A percentile compares a stretch with the other conserved stretches of the same genome.
Evolutionary conservation across 2,329 filamentous ascomycete species (phyloP).

Genomic region (Diplodia intermedia): DNA sequence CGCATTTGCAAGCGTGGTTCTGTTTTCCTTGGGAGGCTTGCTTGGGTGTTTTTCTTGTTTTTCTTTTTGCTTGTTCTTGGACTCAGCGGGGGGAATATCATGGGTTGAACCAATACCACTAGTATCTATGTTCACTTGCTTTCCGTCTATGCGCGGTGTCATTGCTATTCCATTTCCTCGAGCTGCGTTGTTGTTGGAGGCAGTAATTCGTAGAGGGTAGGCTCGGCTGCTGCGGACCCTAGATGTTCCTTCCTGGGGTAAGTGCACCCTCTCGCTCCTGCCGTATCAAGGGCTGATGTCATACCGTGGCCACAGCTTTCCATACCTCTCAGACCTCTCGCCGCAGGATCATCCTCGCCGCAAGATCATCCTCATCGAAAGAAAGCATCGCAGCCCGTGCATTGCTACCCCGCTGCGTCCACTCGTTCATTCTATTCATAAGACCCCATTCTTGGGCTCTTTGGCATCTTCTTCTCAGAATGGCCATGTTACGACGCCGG

Average conservation of each 20-base stretch:
- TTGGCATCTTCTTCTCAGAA: neutral
- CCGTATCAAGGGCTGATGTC: neutral
- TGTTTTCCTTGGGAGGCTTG: neutral
- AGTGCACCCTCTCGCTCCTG: neutral
- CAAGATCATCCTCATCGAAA: neutral
- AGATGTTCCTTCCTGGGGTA: neutral
- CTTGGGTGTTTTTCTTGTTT: neutral
- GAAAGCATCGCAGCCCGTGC: neutral
- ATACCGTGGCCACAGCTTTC: neutral
- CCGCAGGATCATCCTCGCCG: too few relatives aligned
- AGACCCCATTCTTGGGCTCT: too few relatives aligned
- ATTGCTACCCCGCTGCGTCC: neutral
- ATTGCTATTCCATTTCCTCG: neutral
- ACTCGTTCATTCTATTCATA: neutral
- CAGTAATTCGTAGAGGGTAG: too few relatives aligned
- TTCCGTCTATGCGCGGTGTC: neutral
- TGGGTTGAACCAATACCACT: slow-evolving; percentile 9
- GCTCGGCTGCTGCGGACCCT: too few relatives aligned
- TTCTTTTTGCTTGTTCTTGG: neutral
- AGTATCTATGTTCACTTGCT: neutral
- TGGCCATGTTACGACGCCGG: neutral
- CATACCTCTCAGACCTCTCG: neutral
- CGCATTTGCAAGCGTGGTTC: neutral
- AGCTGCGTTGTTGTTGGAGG: too few relatives aligned
- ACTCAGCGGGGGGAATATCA: slow-evolving; percentile 4